Evolutionary conservation across 192 early-diverging fungal genomes (phyloP), one percentile per base, ranked within the genome.

Genomic region (Coemansia sp.): DNA sequence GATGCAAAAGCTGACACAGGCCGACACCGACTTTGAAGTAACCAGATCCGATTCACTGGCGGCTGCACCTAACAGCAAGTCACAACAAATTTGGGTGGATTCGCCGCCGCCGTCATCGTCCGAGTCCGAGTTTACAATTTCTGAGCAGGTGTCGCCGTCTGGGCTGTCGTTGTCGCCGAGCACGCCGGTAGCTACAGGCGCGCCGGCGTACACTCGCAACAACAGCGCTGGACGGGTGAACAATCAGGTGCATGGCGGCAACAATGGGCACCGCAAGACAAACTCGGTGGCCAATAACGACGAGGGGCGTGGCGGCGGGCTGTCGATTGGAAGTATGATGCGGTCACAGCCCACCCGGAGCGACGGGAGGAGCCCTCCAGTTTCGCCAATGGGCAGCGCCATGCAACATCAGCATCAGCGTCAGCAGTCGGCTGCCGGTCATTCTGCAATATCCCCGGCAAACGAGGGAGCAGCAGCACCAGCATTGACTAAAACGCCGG

Each of bases 291-390:
- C 27, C 34, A 58, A 59, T 61, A 63, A 53, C 53, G 44, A 30
- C 14, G 37, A 57, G 23, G 44, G 22, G 9, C 19, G 12, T 33
- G 47, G 46, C 53, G 50, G 58, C 50, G 63, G 68, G 15, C 48
- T 71, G 59, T 52, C 62, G 21, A 71, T 71, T 43, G 69, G 69
- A 40, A 48, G 54, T 63, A 71, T 71, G 50, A 61, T 71, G 69
- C 53, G 57, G 53, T 34, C 68, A 49, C 62, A 60, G 24, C 23
- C 62, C 39, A 49, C n/a, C 50, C 46, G 64, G 61, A 55, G 55
- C 47, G 41, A 38, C n/a, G 38, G 57, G 53, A 56, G 53, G 19
- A 59, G 22, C n/a, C 18, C 46, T 19, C 46, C 46, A 4, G 46
- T 25, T 18, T 23, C 21, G 50, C 50, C 30, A 12, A 2, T 8